These are phyloP conservation scores for Verticillium longisporum DNA, from an alignment of 2,329 filamentous ascomycete genomes.

Conservation along the genomic window DNA sequence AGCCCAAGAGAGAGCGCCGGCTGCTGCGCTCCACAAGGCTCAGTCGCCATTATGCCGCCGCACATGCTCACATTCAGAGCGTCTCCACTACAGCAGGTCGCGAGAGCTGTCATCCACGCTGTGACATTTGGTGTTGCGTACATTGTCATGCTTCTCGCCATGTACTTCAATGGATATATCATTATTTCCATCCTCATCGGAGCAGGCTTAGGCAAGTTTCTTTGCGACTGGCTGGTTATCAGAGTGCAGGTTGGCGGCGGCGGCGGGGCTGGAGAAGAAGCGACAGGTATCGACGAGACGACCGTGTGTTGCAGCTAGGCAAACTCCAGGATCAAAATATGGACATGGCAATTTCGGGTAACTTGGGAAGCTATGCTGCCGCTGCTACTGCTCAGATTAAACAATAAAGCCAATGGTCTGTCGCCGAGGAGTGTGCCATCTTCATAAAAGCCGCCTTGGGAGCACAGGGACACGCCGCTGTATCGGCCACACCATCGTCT, in stretches of 20 bases:
- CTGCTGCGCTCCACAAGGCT: slow-evolving; percentile 7
- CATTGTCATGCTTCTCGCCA: slow-evolving; percentile 36
- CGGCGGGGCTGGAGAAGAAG: slow-evolving; percentile 4
- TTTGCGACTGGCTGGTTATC: slow-evolving; percentile 45
- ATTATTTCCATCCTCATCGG: slow-evolving; percentile 38
- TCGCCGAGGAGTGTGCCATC: too few species aligned
- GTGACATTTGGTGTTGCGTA: slow-evolving; percentile 34
- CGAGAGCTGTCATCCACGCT: slow-evolving; percentile 30
- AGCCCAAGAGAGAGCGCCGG: slow-evolving; percentile 1
- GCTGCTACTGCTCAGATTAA: too few species aligned
- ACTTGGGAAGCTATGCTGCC: too few species aligned
- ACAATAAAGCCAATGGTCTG: too few species aligned
- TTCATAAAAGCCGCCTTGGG: too few species aligned
- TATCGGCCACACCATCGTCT: too few species aligned
- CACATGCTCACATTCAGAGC: slow-evolving; percentile 27
- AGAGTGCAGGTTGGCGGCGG: slow-evolving; percentile 20
- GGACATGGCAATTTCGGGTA: too few species aligned
- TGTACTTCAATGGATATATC: slow-evolving; percentile 39
- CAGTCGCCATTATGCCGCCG: slow-evolving; percentile 7
- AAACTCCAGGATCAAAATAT: too few species aligned
- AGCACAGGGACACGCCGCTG: too few species aligned
- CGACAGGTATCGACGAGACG: slow-evolving; percentile 34
- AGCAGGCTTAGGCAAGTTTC: slow-evolving; percentile 43
- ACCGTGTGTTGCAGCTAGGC: slow-evolving; percentile 38
- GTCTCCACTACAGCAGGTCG: slow-evolving; percentile 30